phyloP scores from a whole-genome alignment of 2,329 filamentous ascomycete species.

The Trichoderma brevicompactum region DNA sequence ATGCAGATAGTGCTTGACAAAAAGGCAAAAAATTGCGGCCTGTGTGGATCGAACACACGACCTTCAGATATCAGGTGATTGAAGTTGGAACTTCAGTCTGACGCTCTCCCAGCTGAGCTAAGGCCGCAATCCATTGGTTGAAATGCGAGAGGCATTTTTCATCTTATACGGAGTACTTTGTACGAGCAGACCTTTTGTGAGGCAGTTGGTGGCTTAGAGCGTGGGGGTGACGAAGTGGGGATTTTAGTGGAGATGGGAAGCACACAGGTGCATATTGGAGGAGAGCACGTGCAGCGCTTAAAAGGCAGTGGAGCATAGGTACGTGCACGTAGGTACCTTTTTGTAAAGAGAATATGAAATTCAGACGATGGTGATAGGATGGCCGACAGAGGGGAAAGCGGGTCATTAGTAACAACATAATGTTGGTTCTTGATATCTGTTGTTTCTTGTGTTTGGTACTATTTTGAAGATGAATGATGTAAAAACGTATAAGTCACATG shows the following conservation, averaged over 20 bases:
- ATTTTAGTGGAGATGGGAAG: neutral
- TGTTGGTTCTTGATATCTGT: no score
- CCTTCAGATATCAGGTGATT: constrained; percentile 27
- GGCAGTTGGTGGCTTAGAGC: neutral
- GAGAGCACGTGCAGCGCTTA: neutral
- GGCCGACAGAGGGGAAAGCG: neutral
- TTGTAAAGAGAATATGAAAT: neutral
- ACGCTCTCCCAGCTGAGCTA: constrained; percentile 30
- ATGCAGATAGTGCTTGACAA: neutral
- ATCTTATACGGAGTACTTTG: constrained; percentile 22
- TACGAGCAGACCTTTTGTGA: neutral
- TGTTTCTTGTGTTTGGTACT: no score
- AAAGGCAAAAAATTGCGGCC: constrained; percentile 25
- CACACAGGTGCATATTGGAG: neutral
- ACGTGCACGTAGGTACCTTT: constrained; percentile 1
- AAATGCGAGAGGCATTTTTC: neutral
- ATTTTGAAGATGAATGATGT: no score
- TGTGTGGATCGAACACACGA: constrained; percentile 29
- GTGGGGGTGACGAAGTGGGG: constrained; percentile 5
- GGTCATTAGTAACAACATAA: neutral
- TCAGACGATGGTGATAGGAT: neutral
- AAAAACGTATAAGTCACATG: no score
- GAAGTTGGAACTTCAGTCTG: constrained; percentile 28
- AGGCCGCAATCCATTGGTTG: constrained; percentile 23
- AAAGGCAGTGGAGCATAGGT: neutral